Conservation (phyloP, 2,329 filamentous ascomycete species). For the Aureobasidium sp. region DNA sequence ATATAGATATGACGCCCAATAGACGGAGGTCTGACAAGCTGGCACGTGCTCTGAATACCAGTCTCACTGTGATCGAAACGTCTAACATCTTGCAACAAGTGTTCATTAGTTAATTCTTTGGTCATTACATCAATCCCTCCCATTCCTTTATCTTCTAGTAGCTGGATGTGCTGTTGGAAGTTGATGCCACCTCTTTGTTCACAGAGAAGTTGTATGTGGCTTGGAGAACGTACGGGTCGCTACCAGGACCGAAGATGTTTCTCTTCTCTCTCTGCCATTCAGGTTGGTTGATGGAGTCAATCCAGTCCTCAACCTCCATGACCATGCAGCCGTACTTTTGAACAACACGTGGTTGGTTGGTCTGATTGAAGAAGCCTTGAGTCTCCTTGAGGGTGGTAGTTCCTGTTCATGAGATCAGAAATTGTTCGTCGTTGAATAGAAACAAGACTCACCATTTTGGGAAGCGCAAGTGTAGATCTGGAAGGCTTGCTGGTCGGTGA, state of each 20-base stretch:
- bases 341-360: constrained; percentile 54
- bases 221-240: constrained; percentile 38
- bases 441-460: constrained; percentile 57
- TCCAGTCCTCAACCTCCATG: constrained; percentile 88
- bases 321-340: constrained; percentile 78
- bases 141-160: neutral
- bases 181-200: constrained; percentile 21
- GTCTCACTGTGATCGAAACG: neutral
- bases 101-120: neutral
- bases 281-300: constrained; percentile 87
- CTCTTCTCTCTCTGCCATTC: constrained; percentile 65
- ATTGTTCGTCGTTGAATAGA: constrained; percentile 22
- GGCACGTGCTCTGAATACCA: neutral
- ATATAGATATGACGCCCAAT: neutral
- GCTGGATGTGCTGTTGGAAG: constrained; percentile 14
- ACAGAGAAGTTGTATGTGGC: constrained; percentile 39
- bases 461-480: constrained; percentile 81
- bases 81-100: neutral
- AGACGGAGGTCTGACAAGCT: too few relatives aligned
- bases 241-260: constrained; percentile 43
- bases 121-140: neutral
- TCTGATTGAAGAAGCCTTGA: constrained; percentile 55
- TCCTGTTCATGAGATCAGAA: constrained; percentile 27
- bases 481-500: constrained; percentile 76
- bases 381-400: constrained; percentile 60